Percentiles rank a stretch among this genome's conserved stretches.
Conservation (phyloP, 1,139 yeast genomes). For the Saccharomyces hybrid region DNA sequence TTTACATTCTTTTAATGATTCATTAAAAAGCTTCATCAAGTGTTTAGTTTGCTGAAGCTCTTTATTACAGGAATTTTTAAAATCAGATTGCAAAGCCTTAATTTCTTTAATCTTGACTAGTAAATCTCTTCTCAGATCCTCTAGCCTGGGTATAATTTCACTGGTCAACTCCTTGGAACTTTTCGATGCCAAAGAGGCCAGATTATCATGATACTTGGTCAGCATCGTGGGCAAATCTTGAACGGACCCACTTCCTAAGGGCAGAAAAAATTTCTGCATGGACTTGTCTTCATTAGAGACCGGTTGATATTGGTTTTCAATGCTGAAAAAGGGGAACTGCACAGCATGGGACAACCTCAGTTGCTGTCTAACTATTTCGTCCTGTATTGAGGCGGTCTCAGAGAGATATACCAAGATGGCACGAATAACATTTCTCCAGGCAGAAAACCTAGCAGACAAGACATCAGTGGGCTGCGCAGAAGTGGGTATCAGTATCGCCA, state of each 20-base stretch:
- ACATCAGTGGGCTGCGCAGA: conserved; percentile 75
- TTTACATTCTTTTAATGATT: conserved; percentile 38
- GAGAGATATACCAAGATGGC: conserved; percentile 66
- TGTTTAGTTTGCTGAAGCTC: conserved; percentile 59
- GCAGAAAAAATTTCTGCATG: conserved; percentile 37
- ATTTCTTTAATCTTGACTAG: conserved; percentile 82
- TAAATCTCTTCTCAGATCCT: conserved; percentile 75
- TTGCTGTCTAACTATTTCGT: conserved; percentile 79
- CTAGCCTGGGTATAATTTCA: conserved; percentile 72
- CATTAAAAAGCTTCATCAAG: conserved; percentile 43
- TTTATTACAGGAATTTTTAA: conserved; percentile 62
- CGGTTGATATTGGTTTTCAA: conserved; percentile 24
- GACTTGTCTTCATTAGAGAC: conserved; percentile 22
- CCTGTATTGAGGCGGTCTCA: conserved; percentile 79
- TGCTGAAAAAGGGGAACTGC: conserved; percentile 42
- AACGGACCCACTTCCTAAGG: conserved; percentile 72
- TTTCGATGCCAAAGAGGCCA: conserved; percentile 57
- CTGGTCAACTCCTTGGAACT: conserved; percentile 64
- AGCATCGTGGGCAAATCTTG: conserved; percentile 75
- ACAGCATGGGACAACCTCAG: conserved; percentile 75
- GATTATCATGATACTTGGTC: conserved; percentile 64
- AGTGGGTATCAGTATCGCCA: conserved; percentile 42
- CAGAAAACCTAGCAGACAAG: conserved; percentile 70
- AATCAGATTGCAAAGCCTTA: conserved; percentile 71
- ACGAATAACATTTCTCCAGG: conserved; percentile 78